Conservation (phyloP, 2,329 filamentous ascomycete genomes). For the Arthrobotrys musiformis region DNA sequence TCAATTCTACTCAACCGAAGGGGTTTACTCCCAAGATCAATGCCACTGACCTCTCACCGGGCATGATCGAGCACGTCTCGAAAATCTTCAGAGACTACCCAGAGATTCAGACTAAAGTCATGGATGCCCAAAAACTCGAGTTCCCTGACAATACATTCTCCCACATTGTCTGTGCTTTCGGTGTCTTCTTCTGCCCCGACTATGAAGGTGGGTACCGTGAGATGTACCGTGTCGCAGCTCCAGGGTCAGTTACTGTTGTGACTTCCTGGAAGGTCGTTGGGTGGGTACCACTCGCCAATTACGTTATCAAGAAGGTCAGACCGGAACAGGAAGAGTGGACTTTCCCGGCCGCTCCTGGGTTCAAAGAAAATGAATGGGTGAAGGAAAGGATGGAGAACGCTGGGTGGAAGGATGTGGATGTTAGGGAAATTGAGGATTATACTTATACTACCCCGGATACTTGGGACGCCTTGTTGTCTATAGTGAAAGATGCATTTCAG, state of each 20-base stretch:
- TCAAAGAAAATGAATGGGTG: conserved; percentile 26
- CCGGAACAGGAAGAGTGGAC: conserved; percentile 35
- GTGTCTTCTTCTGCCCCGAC: conserved; percentile 52
- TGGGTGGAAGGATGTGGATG: conserved; percentile 44
- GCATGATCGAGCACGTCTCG: conserved; percentile 28
- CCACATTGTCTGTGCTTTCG: conserved; percentile 44
- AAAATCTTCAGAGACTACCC: conserved; percentile 17
- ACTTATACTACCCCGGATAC: conserved; percentile 11
- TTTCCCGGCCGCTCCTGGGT: conserved; percentile 41
- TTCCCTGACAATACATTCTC: conserved; percentile 49
- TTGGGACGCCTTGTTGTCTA: conserved; percentile 5
- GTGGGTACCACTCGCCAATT: conserved; percentile 29
- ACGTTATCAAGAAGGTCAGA: conserved; percentile 32
- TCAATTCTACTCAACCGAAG: conserved; percentile 16
- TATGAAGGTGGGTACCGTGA: conserved; percentile 43
- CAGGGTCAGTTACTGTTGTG: conserved; percentile 34
- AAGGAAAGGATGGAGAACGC: conserved; percentile 30
- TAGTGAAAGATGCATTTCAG: conserved; percentile 20
- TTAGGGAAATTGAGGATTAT: conserved; percentile 33
- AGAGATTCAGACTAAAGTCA: conserved; percentile 26
- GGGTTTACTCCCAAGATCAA: conserved; percentile 32
- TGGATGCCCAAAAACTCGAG: conserved; percentile 34
- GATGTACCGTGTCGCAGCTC: conserved; percentile 51
- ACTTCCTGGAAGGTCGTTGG: conserved; percentile 50
- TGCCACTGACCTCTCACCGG: conserved; percentile 42